These are phyloP conservation scores for Mallotus japonicus DNA, from an alignment of 441 rosid genomes.

Conservation along the genomic window DNA sequence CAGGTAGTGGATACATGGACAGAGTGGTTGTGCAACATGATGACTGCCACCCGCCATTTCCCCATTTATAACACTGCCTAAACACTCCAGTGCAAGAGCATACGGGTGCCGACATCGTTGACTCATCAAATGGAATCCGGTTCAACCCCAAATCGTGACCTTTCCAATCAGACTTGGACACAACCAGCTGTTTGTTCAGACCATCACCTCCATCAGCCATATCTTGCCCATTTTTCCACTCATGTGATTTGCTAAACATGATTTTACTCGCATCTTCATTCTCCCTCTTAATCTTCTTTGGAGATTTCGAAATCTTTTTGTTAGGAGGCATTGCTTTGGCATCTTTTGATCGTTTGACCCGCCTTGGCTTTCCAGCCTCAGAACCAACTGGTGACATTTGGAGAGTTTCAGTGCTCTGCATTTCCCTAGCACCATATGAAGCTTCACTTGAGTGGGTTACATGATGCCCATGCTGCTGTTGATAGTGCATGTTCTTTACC, in stretches of 20 bases:
- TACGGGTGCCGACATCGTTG: constrained; percentile 86
- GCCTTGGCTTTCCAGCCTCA: constrained; percentile 60
- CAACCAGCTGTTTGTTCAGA: constrained; percentile 43
- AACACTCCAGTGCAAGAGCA: constrained; percentile 89
- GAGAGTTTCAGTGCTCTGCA: constrained; percentile 48
- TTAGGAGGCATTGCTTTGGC: constrained; percentile 44
- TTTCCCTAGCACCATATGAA: constrained; percentile 55
- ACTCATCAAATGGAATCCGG: constrained; percentile 79
- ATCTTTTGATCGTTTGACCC: constrained; percentile 70
- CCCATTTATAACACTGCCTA: constrained; percentile 98
- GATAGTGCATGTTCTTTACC: constrained; percentile 75
- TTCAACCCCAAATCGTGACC: constrained; percentile 79
- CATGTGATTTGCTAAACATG: constrained; percentile 54
- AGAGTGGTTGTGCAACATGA: constrained; percentile 91
- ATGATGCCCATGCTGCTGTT: constrained; percentile 58
- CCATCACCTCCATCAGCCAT: constrained; percentile 43
- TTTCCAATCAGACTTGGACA: constrained; percentile 75
- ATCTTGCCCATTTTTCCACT: constrained; percentile 52
- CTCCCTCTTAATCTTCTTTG: constrained; percentile 72
- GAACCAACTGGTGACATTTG: constrained; percentile 46
- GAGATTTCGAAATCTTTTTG: constrained; percentile 64
- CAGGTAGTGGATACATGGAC: constrained; percentile 84
- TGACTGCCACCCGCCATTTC: constrained; percentile 98
- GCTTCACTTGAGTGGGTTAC: constrained; percentile 52
- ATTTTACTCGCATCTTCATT: constrained; percentile 61